Evolutionary conservation across 2,329 filamentous ascomycete species (phyloP).

Genomic region (Colletotrichum somersetense): DNA sequence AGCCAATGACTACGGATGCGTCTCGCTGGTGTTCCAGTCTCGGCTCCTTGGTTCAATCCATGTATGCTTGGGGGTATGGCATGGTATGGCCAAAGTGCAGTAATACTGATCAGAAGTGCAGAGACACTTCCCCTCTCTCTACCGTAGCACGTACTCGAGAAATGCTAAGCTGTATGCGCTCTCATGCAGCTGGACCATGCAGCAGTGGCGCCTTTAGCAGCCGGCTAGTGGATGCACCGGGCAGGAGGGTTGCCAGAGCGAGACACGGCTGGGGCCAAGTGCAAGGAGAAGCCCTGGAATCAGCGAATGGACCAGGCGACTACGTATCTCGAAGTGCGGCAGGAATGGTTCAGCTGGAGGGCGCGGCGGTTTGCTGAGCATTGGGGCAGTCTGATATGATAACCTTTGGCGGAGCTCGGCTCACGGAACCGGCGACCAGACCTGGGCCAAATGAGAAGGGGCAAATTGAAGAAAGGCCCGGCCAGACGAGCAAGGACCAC

Average conservation of each 20-base stretch:
- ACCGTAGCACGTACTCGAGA: conserved; percentile 13
- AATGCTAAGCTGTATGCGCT: conserved; percentile 39
- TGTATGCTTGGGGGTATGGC: conserved; percentile 9
- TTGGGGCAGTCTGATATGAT: conserved; percentile 9
- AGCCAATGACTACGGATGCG: conserved; percentile 13
- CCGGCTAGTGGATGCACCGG: conserved; percentile 35
- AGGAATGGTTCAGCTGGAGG: conserved; percentile 38
- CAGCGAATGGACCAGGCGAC: conserved; percentile 24
- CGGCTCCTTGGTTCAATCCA: conserved; percentile 19
- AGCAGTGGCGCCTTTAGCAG: conserved; percentile 35
- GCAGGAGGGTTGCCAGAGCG: conserved; percentile 22
- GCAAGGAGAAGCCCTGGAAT: conserved; percentile 23
- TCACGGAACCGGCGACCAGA: conserved; percentile 18
- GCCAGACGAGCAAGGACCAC: conserved; percentile 4
- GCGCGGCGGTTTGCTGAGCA: conserved; percentile 35
- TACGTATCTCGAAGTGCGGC: conserved; percentile 16
- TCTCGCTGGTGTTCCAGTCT: conserved; percentile 10
- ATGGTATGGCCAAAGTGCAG: conserved; percentile 13
- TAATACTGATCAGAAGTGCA: conserved; percentile 26
- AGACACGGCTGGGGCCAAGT: conserved; percentile 32
- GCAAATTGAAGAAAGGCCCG: conserved; percentile 1
- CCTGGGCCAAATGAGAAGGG: conserved; percentile 7
- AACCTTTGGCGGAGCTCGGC: conserved; percentile 20
- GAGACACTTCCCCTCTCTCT: conserved; percentile 11
- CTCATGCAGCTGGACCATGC: conserved; percentile 38